Base-by-base conservation (phyloP, 108 stramenopile species). In the Nitzschia sp. region DNA sequence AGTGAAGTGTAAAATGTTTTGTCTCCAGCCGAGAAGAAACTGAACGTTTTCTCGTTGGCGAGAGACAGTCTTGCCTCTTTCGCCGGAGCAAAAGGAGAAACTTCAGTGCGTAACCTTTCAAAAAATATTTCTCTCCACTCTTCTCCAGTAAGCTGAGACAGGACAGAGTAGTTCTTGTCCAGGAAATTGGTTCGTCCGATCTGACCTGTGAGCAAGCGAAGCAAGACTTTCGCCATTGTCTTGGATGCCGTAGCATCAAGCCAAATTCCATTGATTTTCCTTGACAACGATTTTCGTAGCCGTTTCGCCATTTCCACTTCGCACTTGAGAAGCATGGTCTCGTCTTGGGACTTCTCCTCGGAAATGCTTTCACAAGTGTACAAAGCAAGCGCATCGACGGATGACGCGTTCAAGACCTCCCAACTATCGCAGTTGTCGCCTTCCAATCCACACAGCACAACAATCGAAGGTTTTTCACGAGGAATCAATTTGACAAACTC, bases 61-160 rank as follows among this genome's bases (percentile, higher is more conserved):
- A 41, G 13, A 9, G 38, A 41, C 21, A 50, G 19, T 22, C 48
- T 16, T 11, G 48, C 48, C 19, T 50, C 19, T 5, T 50, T 50
- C 17, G 48, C 8, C 27, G 78, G 78, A 17, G 72, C 72, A 38
- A 63, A 26, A 4, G 46, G 26, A 55, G 68, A 45, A 25, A 72
- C 30, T 22, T 73, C 68, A 9, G 29, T 60, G 6, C 67, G 67
- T 36, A 79, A 73, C 0, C 70, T 61, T 17, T 79, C 73, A 3
- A 79, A 11, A 41, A 79, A 57, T 22, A 54, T 29, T 38, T 68
- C 28, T 22, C 72, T 31, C 73, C 71, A 71, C 16, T 30, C 35
- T 41, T 72, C 71, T 28, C 6, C 38, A 4, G 9, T 21, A n/a
- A 50, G 19, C 19, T 8, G 48, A 5, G 21, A 16, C 48, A 50